Base-by-base conservation (phyloP, 2,329 filamentous ascomycete species). In the Phoma sp. region DNA sequence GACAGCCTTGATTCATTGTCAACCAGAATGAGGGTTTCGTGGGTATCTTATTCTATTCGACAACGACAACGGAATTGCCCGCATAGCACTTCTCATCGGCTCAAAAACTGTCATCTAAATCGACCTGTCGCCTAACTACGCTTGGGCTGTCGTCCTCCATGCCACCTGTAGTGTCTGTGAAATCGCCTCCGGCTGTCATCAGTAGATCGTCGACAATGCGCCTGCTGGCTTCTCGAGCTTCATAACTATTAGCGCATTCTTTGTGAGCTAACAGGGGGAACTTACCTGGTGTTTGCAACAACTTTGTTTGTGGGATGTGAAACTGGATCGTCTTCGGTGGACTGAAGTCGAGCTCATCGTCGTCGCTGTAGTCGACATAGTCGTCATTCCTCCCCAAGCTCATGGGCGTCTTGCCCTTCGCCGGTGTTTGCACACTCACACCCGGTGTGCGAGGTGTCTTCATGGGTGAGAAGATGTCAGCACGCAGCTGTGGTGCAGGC, bases 261-360 rank as follows among this genome's bases (percentile, higher is more conserved):
- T 7, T 7, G 7, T 18, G 13, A 5, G 3, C 8, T 10, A 22
- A 8, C 5, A 11, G 0, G 9, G 10, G 2, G 3, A 10, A 64
- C 84, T 70, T 76, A 89, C 87, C 88, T 58, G 90, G 91, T 43
- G 91, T 96, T 72, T 93, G 90, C 71, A 93, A 74, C 22, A 96
- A 77, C 69, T 89, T 87, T 36, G 87, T 89, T 47, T 89, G 88
- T 45, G 89, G 89, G 42, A 96, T 77, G 39, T 89, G 88, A 73
- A 96, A 96, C 68, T 93, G 89, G 56, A 96, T 93, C 9, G 91
- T 95, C 80, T 98, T 98, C 0, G 95, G 95, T 25, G 95, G 95
- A 68, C 91, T 96, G 75, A 92, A 88, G 23, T 81, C 82, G 38
- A 81, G 55, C 2, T 66, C 70, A 33, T 78, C 77, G 42, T 89